A percentile compares a stretch with the other conserved stretches of the same genome.
These are phyloP conservation scores for Bathelium albidoporum DNA, from an alignment of 495 filamentous ascomycete genomes.

Conservation along the genomic window DNA sequence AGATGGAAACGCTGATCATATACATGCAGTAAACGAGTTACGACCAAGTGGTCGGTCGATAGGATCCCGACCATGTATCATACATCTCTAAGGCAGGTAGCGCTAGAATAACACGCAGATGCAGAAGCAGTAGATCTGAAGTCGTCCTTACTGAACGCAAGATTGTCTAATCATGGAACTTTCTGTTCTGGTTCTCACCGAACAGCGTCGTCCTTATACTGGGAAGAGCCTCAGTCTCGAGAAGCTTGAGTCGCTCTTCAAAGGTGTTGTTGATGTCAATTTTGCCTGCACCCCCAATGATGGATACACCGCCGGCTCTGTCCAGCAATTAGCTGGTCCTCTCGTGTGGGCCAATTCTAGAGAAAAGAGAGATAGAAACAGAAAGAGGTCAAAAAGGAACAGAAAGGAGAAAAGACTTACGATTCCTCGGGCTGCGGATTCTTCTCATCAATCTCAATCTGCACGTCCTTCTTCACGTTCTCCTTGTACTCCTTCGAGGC, in stretches of 20 bases:
- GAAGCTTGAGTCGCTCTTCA: constrained; percentile 76
- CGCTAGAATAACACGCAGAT: neutral
- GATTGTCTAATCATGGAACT: constrained; percentile 65
- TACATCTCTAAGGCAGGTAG: neutral
- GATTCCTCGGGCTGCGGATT: constrained; percentile 70
- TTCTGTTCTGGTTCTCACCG: constrained; percentile 84
- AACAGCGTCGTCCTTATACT: constrained; percentile 76
- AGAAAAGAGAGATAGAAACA: constrained; percentile 9
- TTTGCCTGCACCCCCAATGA: constrained; percentile 77
- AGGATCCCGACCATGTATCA: neutral
- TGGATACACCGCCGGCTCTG: constrained; percentile 73
- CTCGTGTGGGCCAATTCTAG: neutral
- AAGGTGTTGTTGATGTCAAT: constrained; percentile 99
- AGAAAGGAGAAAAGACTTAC: constrained; percentile 46
- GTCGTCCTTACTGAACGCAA: neutral
- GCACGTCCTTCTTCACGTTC: constrained; percentile 47
- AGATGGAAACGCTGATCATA: neutral
- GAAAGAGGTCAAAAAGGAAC: constrained; percentile 7
- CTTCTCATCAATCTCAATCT: constrained; percentile 64
- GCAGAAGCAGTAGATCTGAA: neutral
- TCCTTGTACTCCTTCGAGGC: constrained; percentile 75
- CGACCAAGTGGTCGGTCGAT: neutral
- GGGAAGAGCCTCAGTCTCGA: constrained; percentile 76
- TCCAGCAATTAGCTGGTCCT: neutral
- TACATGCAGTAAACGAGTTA: neutral